Evolutionary conservation across 164 flowering plant genomes (phyloP).

Genomic region (Magnolia changhungtana): DNA sequence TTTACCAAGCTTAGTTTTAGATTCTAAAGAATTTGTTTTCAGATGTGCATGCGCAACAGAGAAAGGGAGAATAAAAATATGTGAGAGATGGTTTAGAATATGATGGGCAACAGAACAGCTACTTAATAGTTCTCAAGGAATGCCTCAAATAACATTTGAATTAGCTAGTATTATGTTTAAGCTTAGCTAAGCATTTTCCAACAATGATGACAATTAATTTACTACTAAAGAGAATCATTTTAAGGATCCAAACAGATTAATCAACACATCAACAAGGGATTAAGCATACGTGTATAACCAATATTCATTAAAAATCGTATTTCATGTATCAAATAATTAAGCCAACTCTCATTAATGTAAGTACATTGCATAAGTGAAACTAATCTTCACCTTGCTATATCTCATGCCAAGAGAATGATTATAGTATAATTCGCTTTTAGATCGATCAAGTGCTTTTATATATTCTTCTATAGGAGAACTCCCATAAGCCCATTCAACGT

Average conservation of each 20-base stretch:
- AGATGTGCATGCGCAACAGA: background rate
- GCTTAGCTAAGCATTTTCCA: background rate
- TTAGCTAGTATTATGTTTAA: background rate
- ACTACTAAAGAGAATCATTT: background rate
- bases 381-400: constrained; percentile 72
- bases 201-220: background rate
- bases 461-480: constrained; percentile 88
- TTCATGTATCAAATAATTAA: background rate
- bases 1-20: background rate
- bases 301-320: background rate
- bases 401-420: too few relatives aligned
- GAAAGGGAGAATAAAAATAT: background rate
- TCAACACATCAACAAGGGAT: background rate
- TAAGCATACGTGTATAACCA: background rate
- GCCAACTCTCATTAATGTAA: background rate
- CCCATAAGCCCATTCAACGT: constrained; percentile 86
- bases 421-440: constrained; percentile 80
- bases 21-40: background rate
- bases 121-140: background rate
- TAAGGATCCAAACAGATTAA: background rate
- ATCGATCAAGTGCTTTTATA: constrained; percentile 77
- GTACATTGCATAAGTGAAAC: constrained; percentile 11
- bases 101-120: background rate
- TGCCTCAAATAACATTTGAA: background rate
- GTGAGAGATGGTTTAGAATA: background rate